phyloP scores from a whole-genome alignment of 1,284 basidiomycete species.

The Leccinum insolens region DNA sequence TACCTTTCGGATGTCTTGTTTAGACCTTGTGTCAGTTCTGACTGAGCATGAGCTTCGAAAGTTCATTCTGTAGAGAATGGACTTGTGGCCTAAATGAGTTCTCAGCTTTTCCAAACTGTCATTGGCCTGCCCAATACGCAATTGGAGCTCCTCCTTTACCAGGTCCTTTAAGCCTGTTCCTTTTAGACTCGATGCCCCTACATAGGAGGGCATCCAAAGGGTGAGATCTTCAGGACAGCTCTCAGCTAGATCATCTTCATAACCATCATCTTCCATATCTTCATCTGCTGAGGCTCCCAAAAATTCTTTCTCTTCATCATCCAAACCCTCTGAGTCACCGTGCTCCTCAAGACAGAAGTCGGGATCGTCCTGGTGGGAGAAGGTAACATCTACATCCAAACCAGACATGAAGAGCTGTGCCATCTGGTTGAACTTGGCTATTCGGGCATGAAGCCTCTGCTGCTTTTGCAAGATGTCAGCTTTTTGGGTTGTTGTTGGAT shows the following conservation, averaged over 20 bases:
- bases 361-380: background rate
- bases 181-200: background rate
- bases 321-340: background rate
- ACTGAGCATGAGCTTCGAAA: background rate
- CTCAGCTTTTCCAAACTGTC: background rate
- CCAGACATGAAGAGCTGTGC: background rate
- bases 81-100: background rate
- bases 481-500: background rate
- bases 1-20: background rate
- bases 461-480: no score
- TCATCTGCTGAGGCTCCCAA: background rate
- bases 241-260: background rate
- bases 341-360: background rate
- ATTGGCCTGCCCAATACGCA: background rate
- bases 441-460: background rate
- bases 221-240: background rate
- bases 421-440: slow-evolving; percentile 8
- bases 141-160: background rate
- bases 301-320: background rate
- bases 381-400: background rate
- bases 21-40: background rate
- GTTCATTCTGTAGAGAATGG: background rate
- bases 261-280: background rate
- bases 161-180: background rate
- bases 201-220: background rate